Evolutionary conservation across 2,329 filamentous ascomycete genomes (phyloP).

Genomic region (Ceratocystis destructans): DNA sequence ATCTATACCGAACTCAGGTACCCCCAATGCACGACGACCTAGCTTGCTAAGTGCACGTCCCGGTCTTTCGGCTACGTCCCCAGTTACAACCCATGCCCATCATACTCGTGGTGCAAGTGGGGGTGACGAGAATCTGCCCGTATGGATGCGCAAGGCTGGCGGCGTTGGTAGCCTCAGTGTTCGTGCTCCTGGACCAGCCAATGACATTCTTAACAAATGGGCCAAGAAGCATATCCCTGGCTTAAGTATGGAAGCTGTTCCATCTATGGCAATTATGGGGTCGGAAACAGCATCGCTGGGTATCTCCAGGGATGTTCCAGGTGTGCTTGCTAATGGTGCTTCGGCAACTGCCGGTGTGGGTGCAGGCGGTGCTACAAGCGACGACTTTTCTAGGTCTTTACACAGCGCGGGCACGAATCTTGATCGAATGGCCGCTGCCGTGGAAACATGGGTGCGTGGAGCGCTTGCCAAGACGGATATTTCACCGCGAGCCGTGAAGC

Average conservation of each 20-base stretch:
- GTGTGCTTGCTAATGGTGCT: slow-evolving; percentile 38
- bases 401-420: slow-evolving; percentile 40
- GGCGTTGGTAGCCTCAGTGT: slow-evolving; percentile 74
- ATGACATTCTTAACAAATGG: slow-evolving; percentile 72
- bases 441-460: slow-evolving; percentile 83
- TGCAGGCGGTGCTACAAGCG: slow-evolving; percentile 25
- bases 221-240: slow-evolving; percentile 71
- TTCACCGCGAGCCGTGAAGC: background rate
- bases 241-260: slow-evolving; percentile 54
- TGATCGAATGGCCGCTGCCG: slow-evolving; percentile 71
- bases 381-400: slow-evolving; percentile 3
- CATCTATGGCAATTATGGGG: slow-evolving; percentile 52
- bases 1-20: slow-evolving; percentile 24
- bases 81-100: background rate
- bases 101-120: slow-evolving; percentile 8
- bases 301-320: slow-evolving; percentile 30
- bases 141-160: slow-evolving; percentile 68
- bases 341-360: slow-evolving; percentile 23
- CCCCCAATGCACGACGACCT: slow-evolving; percentile 30
- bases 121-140: slow-evolving; percentile 29
- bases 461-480: slow-evolving; percentile 49
- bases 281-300: slow-evolving; percentile 46
- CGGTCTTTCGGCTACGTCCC: slow-evolving; percentile 4
- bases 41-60: slow-evolving; percentile 31
- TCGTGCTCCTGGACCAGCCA: slow-evolving; percentile 63